These are phyloP conservation scores for Mycosphaerella arachidis DNA, from an alignment of 2,329 filamentous ascomycete genomes.

Conservation along the genomic window DNA sequence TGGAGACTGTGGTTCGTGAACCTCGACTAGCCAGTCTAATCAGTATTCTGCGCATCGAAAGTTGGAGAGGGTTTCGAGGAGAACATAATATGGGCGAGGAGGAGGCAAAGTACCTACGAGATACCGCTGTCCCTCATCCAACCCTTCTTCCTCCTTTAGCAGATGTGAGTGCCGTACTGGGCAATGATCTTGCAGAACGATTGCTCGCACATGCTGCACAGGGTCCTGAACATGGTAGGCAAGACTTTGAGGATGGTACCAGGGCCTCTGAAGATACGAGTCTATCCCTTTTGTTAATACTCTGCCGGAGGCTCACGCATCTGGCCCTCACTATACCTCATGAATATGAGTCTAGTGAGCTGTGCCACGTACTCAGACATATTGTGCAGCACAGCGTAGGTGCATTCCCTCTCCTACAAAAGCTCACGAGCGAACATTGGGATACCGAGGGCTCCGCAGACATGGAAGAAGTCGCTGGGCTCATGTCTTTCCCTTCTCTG, in stretches of 20 bases:
- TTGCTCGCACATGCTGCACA: not conserved
- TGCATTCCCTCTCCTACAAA: not conserved
- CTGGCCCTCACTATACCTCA: not conserved
- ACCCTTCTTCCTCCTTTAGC: not conserved
- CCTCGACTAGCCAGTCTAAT: not conserved
- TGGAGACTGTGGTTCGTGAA: not conserved
- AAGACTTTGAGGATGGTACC: no score
- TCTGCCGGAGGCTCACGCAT: not conserved
- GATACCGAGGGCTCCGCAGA: not conserved
- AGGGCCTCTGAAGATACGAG: not conserved
- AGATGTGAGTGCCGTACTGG: not conserved
- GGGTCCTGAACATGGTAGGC: not conserved
- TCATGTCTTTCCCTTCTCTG: not conserved
- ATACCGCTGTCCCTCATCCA: not conserved
- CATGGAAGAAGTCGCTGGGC: not conserved
- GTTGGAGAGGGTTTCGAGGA: not conserved
- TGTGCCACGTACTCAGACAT: not conserved
- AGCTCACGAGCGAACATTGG: not conserved
- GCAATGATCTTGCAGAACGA: not conserved
- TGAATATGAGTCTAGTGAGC: not conserved
- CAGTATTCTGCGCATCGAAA: not conserved
- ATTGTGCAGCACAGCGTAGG: not conserved
- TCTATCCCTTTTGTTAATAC: not conserved
- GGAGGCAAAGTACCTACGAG: not conserved
- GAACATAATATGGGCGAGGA: not conserved